Evolutionary conservation across 2,329 filamentous ascomycete genomes (phyloP).

Genomic region (Talaromyces atroroseus): DNA sequence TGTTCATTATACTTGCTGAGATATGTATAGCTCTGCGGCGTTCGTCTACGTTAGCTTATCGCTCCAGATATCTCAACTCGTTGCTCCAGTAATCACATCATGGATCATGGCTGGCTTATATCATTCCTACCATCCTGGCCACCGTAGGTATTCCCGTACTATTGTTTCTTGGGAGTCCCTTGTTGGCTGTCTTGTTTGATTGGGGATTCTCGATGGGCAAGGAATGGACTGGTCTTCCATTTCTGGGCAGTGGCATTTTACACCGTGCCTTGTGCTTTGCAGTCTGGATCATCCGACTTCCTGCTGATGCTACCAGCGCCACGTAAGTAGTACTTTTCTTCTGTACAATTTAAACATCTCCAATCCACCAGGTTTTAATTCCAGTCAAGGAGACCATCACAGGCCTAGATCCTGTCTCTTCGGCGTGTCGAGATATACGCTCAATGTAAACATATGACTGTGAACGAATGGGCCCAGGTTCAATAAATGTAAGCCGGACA

Average conservation of each 20-base stretch:
- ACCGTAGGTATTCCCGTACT: not conserved
- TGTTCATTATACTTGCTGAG: not conserved
- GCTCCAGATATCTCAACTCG: not conserved
- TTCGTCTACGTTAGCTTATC: not conserved
- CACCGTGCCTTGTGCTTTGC: not conserved
- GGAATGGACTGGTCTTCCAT: not conserved
- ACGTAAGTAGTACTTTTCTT: no score
- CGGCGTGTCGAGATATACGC: no score
- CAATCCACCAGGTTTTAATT: no score
- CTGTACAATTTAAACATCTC: no score
- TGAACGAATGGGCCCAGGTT: no score
- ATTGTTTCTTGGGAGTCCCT: not conserved
- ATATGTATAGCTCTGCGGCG: not conserved
- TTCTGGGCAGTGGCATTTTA: not conserved
- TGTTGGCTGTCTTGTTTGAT: not conserved
- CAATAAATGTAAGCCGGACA: no score
- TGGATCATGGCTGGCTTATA: not conserved
- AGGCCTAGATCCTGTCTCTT: no score
- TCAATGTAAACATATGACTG: no score
- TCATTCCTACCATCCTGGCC: not conserved
- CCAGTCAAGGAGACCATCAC: no score
- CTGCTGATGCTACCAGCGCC: not conserved
- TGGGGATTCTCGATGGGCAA: not conserved
- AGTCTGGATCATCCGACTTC: not conserved
- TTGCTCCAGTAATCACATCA: not conserved